phyloP scores from a whole-genome alignment of 2,329 filamentous ascomycete species.

The Diaporthe sp. region DNA sequence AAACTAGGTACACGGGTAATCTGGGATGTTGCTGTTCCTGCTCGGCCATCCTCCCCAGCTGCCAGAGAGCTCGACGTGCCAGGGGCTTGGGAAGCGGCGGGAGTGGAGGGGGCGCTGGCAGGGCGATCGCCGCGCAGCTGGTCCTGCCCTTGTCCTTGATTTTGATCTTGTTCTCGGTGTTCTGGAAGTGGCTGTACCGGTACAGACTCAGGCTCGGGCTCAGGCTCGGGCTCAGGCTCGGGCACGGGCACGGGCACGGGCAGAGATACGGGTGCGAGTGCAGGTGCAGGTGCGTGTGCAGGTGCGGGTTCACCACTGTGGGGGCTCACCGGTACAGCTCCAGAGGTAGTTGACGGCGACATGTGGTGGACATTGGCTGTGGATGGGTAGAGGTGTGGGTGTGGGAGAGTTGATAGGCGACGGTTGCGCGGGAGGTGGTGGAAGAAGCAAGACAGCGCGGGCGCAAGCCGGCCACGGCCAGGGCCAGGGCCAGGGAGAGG shows the following conservation, averaged over 20 bases:
- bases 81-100: slow-evolving; percentile 29
- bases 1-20: slow-evolving; percentile 41
- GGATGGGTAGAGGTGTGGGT: slow-evolving; percentile 53
- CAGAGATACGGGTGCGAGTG: background rate
- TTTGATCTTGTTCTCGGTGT: slow-evolving; percentile 26
- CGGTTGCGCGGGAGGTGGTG: slow-evolving; percentile 40
- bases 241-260: slow-evolving; percentile 24
- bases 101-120: slow-evolving; percentile 5
- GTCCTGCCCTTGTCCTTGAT: slow-evolving; percentile 12
- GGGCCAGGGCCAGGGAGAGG: slow-evolving; percentile 5
- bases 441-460: slow-evolving; percentile 11
- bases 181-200: slow-evolving; percentile 22
- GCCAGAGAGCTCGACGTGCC: slow-evolving; percentile 35
- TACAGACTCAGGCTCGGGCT: slow-evolving; percentile 16
- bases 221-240: slow-evolving; percentile 19
- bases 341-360: slow-evolving; percentile 63
- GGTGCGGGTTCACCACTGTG: slow-evolving; percentile 50
- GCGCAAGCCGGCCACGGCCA: slow-evolving; percentile 4
- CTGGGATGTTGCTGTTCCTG: slow-evolving; percentile 38
- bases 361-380: slow-evolving; percentile 68
- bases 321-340: slow-evolving; percentile 60
- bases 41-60: slow-evolving; percentile 33
- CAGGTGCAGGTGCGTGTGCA: slow-evolving; percentile 49
- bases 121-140: slow-evolving; percentile 27
- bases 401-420: slow-evolving; percentile 49